Conservation (phyloP, 2,329 filamentous ascomycete genomes). For the Clonostachys rosea region DNA sequence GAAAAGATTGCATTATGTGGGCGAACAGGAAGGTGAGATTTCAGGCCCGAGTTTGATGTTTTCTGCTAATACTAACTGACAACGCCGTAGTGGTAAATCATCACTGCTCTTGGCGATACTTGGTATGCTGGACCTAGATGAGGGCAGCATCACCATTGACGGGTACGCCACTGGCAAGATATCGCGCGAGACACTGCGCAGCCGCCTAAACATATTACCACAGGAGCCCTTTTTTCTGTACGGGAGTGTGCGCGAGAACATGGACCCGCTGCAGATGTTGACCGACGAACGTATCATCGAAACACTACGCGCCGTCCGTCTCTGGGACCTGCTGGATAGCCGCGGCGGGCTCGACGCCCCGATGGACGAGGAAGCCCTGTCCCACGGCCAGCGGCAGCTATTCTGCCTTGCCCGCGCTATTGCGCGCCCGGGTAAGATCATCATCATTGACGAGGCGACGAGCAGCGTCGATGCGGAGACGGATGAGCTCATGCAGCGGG, state of each 20-base stretch:
- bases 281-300: constrained; percentile 2
- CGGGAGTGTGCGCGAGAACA: constrained; percentile 28
- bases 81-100: constrained; percentile 27
- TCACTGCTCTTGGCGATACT: constrained; percentile 28
- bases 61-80: too few relatives aligned
- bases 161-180: constrained; percentile 26
- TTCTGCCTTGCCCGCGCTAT: constrained; percentile 42
- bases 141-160: constrained; percentile 31
- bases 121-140: constrained; percentile 25
- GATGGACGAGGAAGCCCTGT: constrained; percentile 38
- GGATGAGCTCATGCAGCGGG: too few relatives aligned
- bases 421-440: constrained; percentile 19
- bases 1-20: constrained; percentile 23
- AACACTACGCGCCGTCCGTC: neutral
- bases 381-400: constrained; percentile 54
- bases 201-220: constrained; percentile 40
- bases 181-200: constrained; percentile 29
- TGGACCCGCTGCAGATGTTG: constrained; percentile 25
- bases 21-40: constrained; percentile 12
- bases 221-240: constrained; percentile 45
- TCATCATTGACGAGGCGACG: constrained; percentile 16
- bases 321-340: constrained; percentile 14
- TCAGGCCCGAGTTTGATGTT: too few relatives aligned
- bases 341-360: constrained; percentile 14
- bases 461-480: neutral